Evolutionary conservation across 108 stramenopile species (phyloP).

Genomic region (Pseudonitzschia pungens): DNA sequence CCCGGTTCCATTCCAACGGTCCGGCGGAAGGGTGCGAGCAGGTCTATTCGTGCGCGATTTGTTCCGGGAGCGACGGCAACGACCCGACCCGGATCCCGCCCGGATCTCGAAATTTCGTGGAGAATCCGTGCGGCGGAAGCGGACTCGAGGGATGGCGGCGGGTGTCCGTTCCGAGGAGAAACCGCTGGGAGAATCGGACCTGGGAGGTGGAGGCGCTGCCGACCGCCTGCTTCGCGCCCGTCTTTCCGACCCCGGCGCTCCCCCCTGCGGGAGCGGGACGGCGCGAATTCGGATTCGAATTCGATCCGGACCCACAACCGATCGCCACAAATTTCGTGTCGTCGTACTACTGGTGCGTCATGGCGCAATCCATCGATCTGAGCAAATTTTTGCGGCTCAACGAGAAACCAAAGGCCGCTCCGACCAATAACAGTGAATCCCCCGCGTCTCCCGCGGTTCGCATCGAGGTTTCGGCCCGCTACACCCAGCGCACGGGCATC

Average conservation of each 20-base stretch:
- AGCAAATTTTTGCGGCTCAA: not conserved
- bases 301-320: too few relatives aligned
- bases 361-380: slow-evolving; percentile 49
- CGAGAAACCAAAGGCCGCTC: too few relatives aligned
- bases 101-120: slow-evolving; percentile 62
- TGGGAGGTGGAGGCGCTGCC: not conserved
- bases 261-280: slow-evolving; percentile 46
- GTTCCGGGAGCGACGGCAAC: slow-evolving; percentile 15
- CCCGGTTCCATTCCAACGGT: slow-evolving; percentile 51
- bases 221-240: not conserved
- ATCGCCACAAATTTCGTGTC: slow-evolving; percentile 63
- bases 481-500: slow-evolving; percentile 68
- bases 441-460: not conserved
- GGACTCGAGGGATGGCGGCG: slow-evolving; percentile 13
- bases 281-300: too few relatives aligned
- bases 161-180: too few relatives aligned
- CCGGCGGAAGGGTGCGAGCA: slow-evolving; percentile 48
- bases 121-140: slow-evolving; percentile 53
- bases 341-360: slow-evolving; percentile 42
- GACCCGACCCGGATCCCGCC: slow-evolving; percentile 1
- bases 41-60: slow-evolving; percentile 56
- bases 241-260: not conserved
- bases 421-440: too few relatives aligned
- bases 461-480: slow-evolving; percentile 61
- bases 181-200: not conserved